Conservation (phyloP, 2,329 filamentous ascomycete genomes). For the Aureobasidium zeae region DNA sequence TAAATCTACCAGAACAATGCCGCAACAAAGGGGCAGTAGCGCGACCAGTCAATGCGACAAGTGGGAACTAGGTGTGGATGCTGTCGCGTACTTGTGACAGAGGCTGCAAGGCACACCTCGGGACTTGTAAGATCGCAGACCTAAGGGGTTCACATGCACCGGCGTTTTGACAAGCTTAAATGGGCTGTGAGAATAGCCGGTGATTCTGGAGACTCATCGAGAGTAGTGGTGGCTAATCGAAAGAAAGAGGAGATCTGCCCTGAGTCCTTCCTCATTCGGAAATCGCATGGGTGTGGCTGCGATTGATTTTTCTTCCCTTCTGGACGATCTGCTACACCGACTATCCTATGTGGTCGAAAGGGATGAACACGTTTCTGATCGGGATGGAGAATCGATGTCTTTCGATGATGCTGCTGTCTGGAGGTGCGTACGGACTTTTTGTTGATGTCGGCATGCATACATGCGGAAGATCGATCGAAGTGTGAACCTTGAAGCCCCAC, state of each 20-base stretch:
- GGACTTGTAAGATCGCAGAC: conserved; percentile 11
- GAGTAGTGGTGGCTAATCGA: neutral
- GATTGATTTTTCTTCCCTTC: neutral
- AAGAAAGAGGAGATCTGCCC: neutral
- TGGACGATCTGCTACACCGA: neutral
- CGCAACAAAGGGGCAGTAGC: too few species aligned
- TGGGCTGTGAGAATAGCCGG: neutral
- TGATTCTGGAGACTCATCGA: too few species aligned
- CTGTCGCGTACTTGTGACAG: too few species aligned
- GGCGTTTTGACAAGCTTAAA: conserved; percentile 7
- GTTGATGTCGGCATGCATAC: neutral
- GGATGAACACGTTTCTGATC: neutral
- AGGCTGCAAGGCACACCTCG: too few species aligned
- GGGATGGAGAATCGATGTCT: too few species aligned
- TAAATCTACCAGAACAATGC: too few species aligned
- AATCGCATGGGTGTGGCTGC: conserved; percentile 6
- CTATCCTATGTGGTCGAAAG: neutral
- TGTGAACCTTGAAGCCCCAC: neutral
- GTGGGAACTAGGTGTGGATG: too few species aligned
- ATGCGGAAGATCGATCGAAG: conserved; percentile 4
- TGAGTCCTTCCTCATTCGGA: neutral
- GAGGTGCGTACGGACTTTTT: too few species aligned
- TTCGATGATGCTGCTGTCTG: neutral
- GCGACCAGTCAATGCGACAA: too few species aligned
- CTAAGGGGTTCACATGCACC: too few species aligned